phyloP scores from a whole-genome alignment of 176 grass and related monocot species.

The Alopecurus myosuroides region DNA sequence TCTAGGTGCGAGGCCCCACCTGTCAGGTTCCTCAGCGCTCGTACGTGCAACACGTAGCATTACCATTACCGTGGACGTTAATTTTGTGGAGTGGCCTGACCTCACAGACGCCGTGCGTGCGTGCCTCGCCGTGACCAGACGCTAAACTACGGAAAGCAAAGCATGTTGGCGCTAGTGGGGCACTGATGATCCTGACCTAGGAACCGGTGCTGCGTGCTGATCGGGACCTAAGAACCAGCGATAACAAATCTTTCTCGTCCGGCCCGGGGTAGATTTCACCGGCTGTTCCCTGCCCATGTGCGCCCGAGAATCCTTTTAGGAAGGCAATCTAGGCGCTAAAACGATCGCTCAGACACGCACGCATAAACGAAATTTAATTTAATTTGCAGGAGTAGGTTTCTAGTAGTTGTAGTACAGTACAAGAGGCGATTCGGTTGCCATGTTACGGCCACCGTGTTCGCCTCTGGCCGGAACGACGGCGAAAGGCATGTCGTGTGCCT shows the following conservation, averaged over 20 bases:
- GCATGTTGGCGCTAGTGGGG: constrained; percentile 1
- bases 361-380: not conserved
- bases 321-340: constrained; percentile 24
- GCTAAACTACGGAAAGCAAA: not conserved
- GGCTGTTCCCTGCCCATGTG: constrained; percentile 23
- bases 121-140: not conserved
- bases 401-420: too few relatives aligned
- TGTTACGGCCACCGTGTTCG: not conserved
- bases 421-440: not conserved
- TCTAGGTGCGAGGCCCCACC: not conserved
- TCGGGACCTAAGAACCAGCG: not conserved
- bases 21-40: not conserved
- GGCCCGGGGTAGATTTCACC: constrained; percentile 26
- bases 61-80: not conserved
- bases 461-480: not conserved
- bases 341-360: not conserved
- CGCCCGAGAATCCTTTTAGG: constrained; percentile 28
- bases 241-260: constrained; percentile 12
- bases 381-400: too few relatives aligned
- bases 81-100: not conserved
- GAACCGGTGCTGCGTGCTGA: not conserved
- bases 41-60: not conserved
- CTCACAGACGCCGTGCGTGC: not conserved
- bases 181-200: not conserved
- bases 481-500: constrained; percentile 31